phyloP scores from a whole-genome alignment of 1,284 basidiomycete species.

The Austroboletus novae-zelandiae region DNA sequence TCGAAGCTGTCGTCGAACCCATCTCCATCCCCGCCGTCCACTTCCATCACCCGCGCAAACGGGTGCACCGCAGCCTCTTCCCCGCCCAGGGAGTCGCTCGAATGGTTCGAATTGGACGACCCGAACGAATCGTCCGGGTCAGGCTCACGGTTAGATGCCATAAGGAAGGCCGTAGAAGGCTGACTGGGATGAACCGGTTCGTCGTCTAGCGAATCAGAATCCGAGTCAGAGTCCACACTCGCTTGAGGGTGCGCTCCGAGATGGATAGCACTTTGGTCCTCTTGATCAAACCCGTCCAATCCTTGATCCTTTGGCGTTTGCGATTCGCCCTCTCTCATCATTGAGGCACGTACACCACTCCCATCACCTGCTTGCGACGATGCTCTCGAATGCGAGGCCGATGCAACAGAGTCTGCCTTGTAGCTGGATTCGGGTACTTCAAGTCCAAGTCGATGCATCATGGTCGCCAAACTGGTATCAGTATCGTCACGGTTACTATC shows the following conservation, averaged over 20 bases:
- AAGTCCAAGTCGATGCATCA: slow-evolving; percentile 53
- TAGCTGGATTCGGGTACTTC: slow-evolving; percentile 19
- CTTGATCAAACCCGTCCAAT: slow-evolving; percentile 27
- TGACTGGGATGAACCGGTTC: slow-evolving; percentile 45
- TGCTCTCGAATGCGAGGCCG: slow-evolving; percentile 7
- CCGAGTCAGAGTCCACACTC: slow-evolving; percentile 28
- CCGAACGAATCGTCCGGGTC: slow-evolving; percentile 55
- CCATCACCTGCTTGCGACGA: slow-evolving; percentile 10
- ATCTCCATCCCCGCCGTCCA: slow-evolving; percentile 44
- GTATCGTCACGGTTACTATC: slow-evolving; percentile 43
- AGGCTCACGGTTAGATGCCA: slow-evolving; percentile 39
- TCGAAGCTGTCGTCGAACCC: slow-evolving; percentile 52
- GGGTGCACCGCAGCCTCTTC: slow-evolving; percentile 50
- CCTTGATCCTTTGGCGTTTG: slow-evolving; percentile 27
- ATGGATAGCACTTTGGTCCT: slow-evolving; percentile 17
- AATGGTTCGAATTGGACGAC: slow-evolving; percentile 42
- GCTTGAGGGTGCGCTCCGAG: slow-evolving; percentile 7
- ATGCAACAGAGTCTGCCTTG: slow-evolving; percentile 13
- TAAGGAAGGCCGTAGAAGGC: slow-evolving; percentile 59
- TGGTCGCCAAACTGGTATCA: slow-evolving; percentile 45
- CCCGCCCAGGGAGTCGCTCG: slow-evolving; percentile 47
- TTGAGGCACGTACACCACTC: slow-evolving; percentile 1
- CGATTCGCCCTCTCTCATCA: slow-evolving; percentile 4
- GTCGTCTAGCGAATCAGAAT: slow-evolving; percentile 50
- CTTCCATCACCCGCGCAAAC: slow-evolving; percentile 43